phyloP scores from a whole-genome alignment of 1,284 basidiomycete species.

The Bjerkandera adusta region DNA sequence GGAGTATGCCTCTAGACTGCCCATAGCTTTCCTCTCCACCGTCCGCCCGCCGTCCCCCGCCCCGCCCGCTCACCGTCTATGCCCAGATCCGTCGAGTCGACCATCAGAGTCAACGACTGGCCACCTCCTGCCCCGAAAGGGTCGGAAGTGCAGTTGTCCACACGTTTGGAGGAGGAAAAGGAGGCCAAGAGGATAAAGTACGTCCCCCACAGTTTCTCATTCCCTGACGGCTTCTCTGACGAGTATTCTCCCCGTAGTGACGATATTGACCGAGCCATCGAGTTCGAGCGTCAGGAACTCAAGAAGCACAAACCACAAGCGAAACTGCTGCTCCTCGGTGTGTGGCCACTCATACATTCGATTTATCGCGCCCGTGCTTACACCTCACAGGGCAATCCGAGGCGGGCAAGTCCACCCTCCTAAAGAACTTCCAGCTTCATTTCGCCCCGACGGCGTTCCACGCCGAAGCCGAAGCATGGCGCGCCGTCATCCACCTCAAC shows the following conservation, averaged over 20 bases:
- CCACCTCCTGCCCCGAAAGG: constrained; percentile 12
- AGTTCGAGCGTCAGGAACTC: constrained; percentile 15
- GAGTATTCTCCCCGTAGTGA: constrained; percentile 9
- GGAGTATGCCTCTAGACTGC: not conserved
- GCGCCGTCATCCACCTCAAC: constrained; percentile 62
- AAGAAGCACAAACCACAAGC: constrained; percentile 16
- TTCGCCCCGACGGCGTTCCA: constrained; percentile 59
- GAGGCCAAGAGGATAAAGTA: constrained; percentile 18
- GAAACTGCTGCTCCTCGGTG: constrained; percentile 20
- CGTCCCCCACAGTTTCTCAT: not conserved
- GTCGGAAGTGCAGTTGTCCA: too few relatives aligned
- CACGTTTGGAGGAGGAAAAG: constrained; percentile 10
- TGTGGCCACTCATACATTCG: not conserved
- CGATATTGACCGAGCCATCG: constrained; percentile 19
- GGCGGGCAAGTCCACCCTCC: constrained; percentile 63
- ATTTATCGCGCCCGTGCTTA: not conserved
- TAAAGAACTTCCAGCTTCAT: constrained; percentile 63
- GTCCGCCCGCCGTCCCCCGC: not conserved
- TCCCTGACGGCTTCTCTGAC: not conserved
- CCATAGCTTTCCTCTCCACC: not conserved
- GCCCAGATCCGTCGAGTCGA: constrained; percentile 2
- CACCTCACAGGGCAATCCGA: constrained; percentile 56
- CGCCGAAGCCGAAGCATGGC: constrained; percentile 55
- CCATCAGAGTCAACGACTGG: constrained; percentile 14
- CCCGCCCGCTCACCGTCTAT: constrained; percentile 9